Base-by-base conservation (phyloP, 495 filamentous ascomycete species). In the Penicillium crystallinum region DNA sequence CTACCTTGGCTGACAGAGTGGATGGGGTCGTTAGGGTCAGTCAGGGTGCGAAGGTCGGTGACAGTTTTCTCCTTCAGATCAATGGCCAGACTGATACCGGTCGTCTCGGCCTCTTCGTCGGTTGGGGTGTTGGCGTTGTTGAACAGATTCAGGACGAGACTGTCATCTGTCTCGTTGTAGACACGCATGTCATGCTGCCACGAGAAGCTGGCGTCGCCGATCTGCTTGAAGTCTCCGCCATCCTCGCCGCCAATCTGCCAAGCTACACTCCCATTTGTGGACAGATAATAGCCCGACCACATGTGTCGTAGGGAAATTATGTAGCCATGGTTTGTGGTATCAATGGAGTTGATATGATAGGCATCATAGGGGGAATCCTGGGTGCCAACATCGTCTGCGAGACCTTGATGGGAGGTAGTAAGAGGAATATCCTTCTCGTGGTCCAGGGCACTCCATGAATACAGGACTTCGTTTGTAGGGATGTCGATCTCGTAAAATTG, bases 1-100 rank as follows among this genome's bases (percentile, higher is more conserved):
- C 70, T 73, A 18, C 80, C 80, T 57, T 79, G 75, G 42, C 71
- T 77, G 40, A 68, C 66, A 14, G 66, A 64, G 50, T 66, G 68
- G 21, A 79, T 66, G 23, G 64, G 54, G 36, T 77, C 63, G 19
- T 57, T 52, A 1, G 59, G 54, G 44, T 74, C 64, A 23, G 41
- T 58, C 34, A 76, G 62, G 1, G 52, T 56, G 29, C 68, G 65
- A 3, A 73, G 59, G 15, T 71, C 60, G 7, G 46, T 60, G 7
- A 72, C 76, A 6, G 65, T 76, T 51, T 63, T 68, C 23, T 68
- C 66, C 45, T 71, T 57, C 18, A 76, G 52, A 30, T 72, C 62
- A 21, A 80, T 63, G 6, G 62, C 58, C 25, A 76, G 58, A 31
- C 70, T 75, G 22, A 75, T 57, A 5, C 67, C 69, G 1, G 63